phyloP scores from a whole-genome alignment of 176 grass and related monocot species.

The Neostapfia colusana region DNA sequence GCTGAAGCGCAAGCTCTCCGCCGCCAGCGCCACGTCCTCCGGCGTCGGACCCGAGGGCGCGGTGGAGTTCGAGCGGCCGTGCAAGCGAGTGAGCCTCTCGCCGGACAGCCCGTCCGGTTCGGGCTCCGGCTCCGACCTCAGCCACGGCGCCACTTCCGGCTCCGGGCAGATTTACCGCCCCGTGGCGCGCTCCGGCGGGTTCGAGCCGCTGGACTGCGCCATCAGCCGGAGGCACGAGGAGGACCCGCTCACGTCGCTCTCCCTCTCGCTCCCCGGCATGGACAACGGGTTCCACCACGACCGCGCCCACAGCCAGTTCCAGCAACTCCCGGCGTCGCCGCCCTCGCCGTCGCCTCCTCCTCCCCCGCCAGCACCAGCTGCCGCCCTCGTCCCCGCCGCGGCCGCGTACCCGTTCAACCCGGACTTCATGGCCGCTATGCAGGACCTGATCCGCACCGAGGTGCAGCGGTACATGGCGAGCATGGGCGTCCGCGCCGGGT shows the following conservation, averaged over 20 bases:
- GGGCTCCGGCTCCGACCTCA: conserved; percentile 53
- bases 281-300: conserved; percentile 43
- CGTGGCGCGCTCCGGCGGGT: conserved; percentile 43
- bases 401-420: conserved; percentile 26
- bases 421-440: conserved; percentile 51
- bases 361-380: not conserved
- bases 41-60: not conserved
- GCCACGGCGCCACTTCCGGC: conserved; percentile 31
- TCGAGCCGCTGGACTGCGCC: conserved; percentile 38
- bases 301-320: conserved; percentile 44
- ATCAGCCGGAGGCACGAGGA: conserved; percentile 42
- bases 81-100: conserved; percentile 51
- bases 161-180: conserved; percentile 44
- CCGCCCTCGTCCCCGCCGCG: not conserved
- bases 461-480: conserved; percentile 75
- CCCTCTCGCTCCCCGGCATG: conserved; percentile 59
- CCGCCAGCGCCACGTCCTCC: too few species aligned
- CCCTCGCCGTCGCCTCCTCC: not conserved
- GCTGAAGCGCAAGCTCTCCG: conserved; percentile 72
- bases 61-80: conserved; percentile 7
- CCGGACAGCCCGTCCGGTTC: conserved; percentile 57
- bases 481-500: conserved; percentile 47
- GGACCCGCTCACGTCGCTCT: conserved; percentile 70
- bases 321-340: conserved; percentile 29
- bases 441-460: conserved; percentile 77